phyloP scores from a whole-genome alignment of 2,329 filamentous ascomycete genomes.

The Cladobotryum mycophilum region DNA sequence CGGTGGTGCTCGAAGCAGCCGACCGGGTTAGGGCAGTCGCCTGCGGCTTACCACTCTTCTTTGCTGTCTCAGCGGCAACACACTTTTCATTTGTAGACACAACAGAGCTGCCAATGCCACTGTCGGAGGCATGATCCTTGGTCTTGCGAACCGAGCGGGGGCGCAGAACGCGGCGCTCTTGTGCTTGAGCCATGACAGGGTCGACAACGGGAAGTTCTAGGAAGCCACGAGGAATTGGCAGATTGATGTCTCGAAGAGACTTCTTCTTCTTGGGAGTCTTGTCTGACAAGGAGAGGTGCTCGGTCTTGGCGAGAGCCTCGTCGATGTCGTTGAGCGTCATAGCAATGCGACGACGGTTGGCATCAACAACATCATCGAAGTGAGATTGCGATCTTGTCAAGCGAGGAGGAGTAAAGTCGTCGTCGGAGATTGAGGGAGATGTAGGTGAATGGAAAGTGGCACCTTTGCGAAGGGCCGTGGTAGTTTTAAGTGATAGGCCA shows the following conservation, averaged over 20 bases:
- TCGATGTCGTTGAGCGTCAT: conserved; percentile 61
- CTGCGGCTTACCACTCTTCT: conserved; percentile 29
- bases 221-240: conserved; percentile 54
- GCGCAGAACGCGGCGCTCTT: conserved; percentile 45
- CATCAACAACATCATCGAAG: conserved; percentile 65
- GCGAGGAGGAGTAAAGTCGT: conserved; percentile 43
- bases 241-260: conserved; percentile 47
- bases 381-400: conserved; percentile 63
- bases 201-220: conserved; percentile 50
- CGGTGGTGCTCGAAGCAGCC: conserved; percentile 40
- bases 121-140: conserved; percentile 73
- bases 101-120: conserved; percentile 80
- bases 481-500: conserved; percentile 30
- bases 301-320: conserved; percentile 48
- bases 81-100: conserved; percentile 52
- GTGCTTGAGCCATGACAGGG: conserved; percentile 38
- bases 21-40: conserved; percentile 57
- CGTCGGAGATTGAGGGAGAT: conserved; percentile 37
- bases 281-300: conserved; percentile 34
- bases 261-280: conserved; percentile 21
- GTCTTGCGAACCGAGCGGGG: conserved; percentile 50
- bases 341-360: conserved; percentile 62
- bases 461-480: conserved; percentile 57
- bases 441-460: conserved; percentile 57
- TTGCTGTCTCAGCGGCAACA: conserved; percentile 36